Conservation (phyloP, 1,284 basidiomycete species). For the Pseudozyma sp. region DNA sequence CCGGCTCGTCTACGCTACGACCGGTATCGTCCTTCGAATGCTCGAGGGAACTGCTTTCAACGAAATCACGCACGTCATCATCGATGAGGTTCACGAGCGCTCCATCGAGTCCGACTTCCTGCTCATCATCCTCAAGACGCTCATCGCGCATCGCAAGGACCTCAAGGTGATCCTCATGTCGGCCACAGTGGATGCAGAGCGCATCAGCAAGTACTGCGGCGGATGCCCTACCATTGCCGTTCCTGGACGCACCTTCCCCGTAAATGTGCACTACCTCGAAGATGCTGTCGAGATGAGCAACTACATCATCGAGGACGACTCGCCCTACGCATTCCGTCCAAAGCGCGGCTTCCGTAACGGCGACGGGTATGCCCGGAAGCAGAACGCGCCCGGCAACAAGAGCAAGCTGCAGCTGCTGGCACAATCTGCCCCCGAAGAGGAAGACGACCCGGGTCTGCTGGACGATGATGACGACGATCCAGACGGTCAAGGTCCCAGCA, state of each 20-base stretch:
- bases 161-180: constrained; percentile 97
- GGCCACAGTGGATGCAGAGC: constrained; percentile 91
- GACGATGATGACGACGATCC: constrained; percentile 80
- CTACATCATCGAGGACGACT: constrained; percentile 82
- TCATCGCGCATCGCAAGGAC: constrained; percentile 81
- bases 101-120: constrained; percentile 98
- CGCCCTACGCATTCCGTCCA: constrained; percentile 78
- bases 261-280: constrained; percentile 87
- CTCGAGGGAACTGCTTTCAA: constrained; percentile 90
- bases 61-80: constrained; percentile 91
- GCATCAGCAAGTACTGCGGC: constrained; percentile 92
- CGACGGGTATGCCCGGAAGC: constrained; percentile 38
- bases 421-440: constrained; percentile 72
- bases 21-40: constrained; percentile 97
- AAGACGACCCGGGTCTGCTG: constrained; percentile 80
- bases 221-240: constrained; percentile 82
- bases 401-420: constrained; percentile 75
- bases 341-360: constrained; percentile 46
- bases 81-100: constrained; percentile 91
- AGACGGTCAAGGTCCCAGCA: constrained; percentile 67
- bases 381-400: constrained; percentile 69
- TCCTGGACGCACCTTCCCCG: constrained; percentile 97
- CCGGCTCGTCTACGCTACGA: constrained; percentile 75
- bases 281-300: constrained; percentile 87
- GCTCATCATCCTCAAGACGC: constrained; percentile 91